Conservation (phyloP, 2,329 filamentous ascomycete genomes). For the Epichloe brachyelytri region DNA sequence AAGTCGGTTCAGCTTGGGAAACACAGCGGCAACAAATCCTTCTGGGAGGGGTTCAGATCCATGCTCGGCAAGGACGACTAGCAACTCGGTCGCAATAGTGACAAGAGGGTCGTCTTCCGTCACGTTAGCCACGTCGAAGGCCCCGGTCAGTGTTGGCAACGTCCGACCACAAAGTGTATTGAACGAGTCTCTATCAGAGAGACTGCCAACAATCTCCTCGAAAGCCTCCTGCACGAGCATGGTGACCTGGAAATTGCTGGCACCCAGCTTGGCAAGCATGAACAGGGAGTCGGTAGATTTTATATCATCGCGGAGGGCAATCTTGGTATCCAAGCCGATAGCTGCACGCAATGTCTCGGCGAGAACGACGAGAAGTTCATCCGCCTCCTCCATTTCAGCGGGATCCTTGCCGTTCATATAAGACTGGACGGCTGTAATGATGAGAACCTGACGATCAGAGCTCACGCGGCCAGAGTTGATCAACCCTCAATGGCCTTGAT, state of each 20-base stretch:
- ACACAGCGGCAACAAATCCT: constrained; percentile 70
- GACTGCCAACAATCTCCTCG: constrained; percentile 65
- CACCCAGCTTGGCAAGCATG: constrained; percentile 74
- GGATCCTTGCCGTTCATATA: constrained; percentile 75
- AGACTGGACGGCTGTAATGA: constrained; percentile 50
- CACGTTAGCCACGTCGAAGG: constrained; percentile 76
- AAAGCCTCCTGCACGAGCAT: constrained; percentile 83
- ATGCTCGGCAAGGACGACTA: constrained; percentile 69
- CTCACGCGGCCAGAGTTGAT: constrained; percentile 39
- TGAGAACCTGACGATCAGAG: constrained; percentile 43
- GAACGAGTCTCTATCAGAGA: constrained; percentile 59
- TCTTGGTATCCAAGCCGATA: constrained; percentile 64
- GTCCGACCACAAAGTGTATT: constrained; percentile 72
- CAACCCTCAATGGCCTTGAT: constrained; percentile 70
- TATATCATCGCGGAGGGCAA: constrained; percentile 59
- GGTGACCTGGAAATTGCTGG: constrained; percentile 81
- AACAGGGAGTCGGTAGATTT: constrained; percentile 76
- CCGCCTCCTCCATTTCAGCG: constrained; percentile 71
- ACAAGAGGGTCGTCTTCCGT: constrained; percentile 77
- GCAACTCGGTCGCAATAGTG: constrained; percentile 75
- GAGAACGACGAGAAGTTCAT: constrained; percentile 83
- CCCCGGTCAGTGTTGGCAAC: constrained; percentile 73
- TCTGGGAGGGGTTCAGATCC: constrained; percentile 74
- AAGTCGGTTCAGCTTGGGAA: constrained; percentile 77
- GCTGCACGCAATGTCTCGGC: constrained; percentile 76